Base-by-base conservation (phyloP, 352 stramenopile species). In the Phytophthora pistaciae region DNA sequence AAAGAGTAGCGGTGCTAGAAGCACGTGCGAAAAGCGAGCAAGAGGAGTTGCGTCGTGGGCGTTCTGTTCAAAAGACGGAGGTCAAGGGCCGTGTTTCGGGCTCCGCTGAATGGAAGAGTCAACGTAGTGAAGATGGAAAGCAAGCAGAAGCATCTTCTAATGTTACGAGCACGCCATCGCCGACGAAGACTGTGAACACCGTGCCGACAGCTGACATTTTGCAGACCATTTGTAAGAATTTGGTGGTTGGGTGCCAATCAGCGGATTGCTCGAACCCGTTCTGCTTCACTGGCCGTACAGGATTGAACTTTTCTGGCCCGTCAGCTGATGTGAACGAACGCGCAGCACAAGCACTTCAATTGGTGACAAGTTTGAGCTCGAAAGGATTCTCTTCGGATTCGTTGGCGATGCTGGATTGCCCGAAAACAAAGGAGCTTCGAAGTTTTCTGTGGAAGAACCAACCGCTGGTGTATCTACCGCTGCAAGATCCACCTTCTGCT, bases 51-150 rank as follows among this genome's bases (percentile, higher is more conserved):
- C 58, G 59, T 23, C 49, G 62, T 36, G 64, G 66, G 4, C 77
- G 82, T 16, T 58, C 55, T 25, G 77, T 66, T 18, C 83, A 78
- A 64, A 78, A 74, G 7, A 60, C 64, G 5, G 87, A 95, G 64
- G 76, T 88, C 0, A 78, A 93, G 59, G 88, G 90, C 9, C 86
- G 90, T 27, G 82, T 95, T 38, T 96, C 90, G 6, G 90, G 90
- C 3, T 96, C 90, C 5, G 70, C 72, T 5, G 88, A 95, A 42
- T 96, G 90, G 90, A 93, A 92, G 60, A 88, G 62, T 55, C 75
- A 87, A 42, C 79, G 90, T 9, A 80, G 79, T 5, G 90, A 96
- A 83, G 82, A 90, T 54, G 90, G 88, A 29, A 79, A 72, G 4
- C 49, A 79, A 70, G 29, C 42, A 60, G 46, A 49, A 44, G n/a